These are phyloP conservation scores for Glycine latifolia DNA, from an alignment of 306 rosid genomes.

Conservation along the genomic window DNA sequence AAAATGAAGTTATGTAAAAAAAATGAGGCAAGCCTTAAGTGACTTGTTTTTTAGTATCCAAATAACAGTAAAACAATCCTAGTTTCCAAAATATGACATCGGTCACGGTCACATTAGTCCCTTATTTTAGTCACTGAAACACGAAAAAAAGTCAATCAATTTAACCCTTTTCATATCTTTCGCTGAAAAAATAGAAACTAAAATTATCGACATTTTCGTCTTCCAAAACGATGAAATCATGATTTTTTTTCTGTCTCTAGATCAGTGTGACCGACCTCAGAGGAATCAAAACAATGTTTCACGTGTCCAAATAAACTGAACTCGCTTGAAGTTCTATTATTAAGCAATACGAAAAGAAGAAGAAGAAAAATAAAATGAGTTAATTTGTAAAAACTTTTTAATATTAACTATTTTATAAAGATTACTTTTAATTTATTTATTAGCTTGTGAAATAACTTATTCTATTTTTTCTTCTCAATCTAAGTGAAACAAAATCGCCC, in stretches of 20 bases:
- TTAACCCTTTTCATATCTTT: neutral
- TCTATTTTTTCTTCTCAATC: too few species aligned
- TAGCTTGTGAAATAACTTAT: too few species aligned
- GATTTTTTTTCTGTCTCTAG: neutral
- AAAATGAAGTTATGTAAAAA: neutral
- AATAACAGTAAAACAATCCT: neutral
- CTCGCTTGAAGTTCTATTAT: neutral
- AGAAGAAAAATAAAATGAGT: too few species aligned
- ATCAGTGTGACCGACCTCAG: neutral
- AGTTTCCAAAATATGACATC: too few species aligned
- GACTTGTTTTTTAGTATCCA: neutral
- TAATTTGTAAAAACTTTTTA: too few species aligned
- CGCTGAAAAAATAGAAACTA: neutral
- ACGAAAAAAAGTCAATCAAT: too few species aligned
- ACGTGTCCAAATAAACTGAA: neutral
- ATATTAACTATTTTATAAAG: too few species aligned
- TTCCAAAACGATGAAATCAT: neutral
- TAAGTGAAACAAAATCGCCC: too few species aligned
- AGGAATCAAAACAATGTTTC: neutral
- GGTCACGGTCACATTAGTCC: neutral
- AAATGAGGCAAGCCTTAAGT: too few species aligned
- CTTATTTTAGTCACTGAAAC: neutral
- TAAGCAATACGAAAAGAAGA: too few species aligned
- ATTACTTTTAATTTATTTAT: too few species aligned
- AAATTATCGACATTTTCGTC: neutral